Conservation (phyloP, 2,329 filamentous ascomycete species). For the Penicillium sp. region DNA sequence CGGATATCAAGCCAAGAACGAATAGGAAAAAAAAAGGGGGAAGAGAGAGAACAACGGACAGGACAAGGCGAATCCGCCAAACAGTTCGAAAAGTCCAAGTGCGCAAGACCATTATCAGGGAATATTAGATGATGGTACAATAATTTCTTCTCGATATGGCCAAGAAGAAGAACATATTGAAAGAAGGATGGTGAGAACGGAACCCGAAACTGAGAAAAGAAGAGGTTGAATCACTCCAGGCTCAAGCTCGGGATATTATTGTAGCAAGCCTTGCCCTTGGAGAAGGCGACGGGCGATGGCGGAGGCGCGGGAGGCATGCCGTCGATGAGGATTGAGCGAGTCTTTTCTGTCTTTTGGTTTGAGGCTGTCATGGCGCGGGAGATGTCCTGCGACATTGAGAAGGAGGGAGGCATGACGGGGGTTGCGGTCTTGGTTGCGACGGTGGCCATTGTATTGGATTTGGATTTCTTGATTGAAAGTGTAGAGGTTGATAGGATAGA, state of each 20-base stretch:
- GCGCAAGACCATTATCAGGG: background rate
- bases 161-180: background rate
- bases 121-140: constrained; percentile 5
- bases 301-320: constrained; percentile 29
- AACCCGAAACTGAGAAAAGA: background rate
- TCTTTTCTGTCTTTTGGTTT: constrained; percentile 32
- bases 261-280: constrained; percentile 12
- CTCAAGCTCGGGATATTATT: constrained; percentile 24
- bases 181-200: background rate
- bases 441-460: constrained; percentile 8
- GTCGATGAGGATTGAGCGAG: constrained; percentile 20
- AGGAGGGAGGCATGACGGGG: constrained; percentile 19
- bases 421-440: constrained; percentile 24
- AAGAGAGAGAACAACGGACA: background rate
- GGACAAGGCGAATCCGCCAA: background rate
- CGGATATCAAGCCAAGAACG: background rate
- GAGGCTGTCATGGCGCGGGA: constrained; percentile 40
- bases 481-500: background rate
- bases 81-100: background rate
- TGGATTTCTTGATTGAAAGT: background rate
- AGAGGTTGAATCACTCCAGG: constrained; percentile 15
- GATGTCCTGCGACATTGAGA: constrained; percentile 39
- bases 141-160: background rate
- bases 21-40: background rate
- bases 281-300: constrained; percentile 23